Percentiles rank a stretch among this genome's conserved stretches.
Conservation (phyloP, 2,329 filamentous ascomycete genomes). For the Stachybotrys echinatus region DNA sequence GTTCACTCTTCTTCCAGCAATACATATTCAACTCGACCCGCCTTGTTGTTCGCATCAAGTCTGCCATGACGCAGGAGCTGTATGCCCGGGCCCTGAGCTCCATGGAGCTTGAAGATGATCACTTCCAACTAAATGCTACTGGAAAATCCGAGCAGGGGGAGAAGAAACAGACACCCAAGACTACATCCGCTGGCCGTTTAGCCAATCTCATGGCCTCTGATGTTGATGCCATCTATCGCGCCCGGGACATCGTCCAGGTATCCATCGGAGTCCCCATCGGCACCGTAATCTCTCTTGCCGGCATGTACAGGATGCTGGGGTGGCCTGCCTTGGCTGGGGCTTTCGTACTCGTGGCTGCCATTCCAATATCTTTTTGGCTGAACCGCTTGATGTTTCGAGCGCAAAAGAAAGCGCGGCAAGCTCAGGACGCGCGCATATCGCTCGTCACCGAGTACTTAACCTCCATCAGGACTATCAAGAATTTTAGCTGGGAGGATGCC, state of each 20-base stretch:
- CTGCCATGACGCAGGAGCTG: conserved; percentile 52
- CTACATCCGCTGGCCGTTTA: conserved; percentile 43
- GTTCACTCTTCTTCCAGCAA: conserved; percentile 48
- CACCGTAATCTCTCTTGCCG: conserved; percentile 40
- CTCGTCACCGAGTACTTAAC: conserved; percentile 52
- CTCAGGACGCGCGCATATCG: conserved; percentile 52
- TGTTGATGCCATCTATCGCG: conserved; percentile 47
- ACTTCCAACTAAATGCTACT: conserved; percentile 28
- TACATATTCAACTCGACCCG: conserved; percentile 54
- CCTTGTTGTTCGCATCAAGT: conserved; percentile 50
- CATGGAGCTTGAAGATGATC: conserved; percentile 53
- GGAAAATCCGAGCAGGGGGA: conserved; percentile 16
- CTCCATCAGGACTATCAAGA: conserved; percentile 55
- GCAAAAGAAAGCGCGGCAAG: conserved; percentile 46
- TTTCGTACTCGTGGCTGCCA: conserved; percentile 37
- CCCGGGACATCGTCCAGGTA: conserved; percentile 46
- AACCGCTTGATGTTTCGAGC: conserved; percentile 43
- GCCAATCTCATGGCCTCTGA: conserved; percentile 56
- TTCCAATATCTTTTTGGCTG: conserved; percentile 45
- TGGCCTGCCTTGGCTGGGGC: conserved; percentile 51
- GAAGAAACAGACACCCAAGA: conserved; percentile 21
- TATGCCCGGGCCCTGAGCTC: conserved; percentile 51
- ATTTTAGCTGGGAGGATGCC: conserved; percentile 54
- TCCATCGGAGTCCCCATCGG: conserved; percentile 39
- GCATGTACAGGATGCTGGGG: conserved; percentile 49